These are phyloP conservation scores for Suillus spraguei DNA, from an alignment of 768 basidiomycete genomes.

Conservation along the genomic window DNA sequence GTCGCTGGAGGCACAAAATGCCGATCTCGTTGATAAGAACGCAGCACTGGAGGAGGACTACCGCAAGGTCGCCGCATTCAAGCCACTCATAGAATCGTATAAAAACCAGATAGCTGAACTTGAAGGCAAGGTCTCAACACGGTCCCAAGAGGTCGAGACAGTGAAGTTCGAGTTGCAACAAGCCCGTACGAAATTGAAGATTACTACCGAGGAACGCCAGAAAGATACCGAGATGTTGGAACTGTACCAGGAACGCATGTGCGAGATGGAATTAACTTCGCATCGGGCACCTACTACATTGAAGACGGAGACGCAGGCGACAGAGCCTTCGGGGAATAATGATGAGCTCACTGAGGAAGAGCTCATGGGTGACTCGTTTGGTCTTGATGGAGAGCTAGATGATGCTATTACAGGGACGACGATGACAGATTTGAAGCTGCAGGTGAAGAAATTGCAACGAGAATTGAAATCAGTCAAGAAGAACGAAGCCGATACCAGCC, in stretches of 20 bases:
- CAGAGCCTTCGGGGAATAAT: conserved; percentile 19
- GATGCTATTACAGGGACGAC: conserved; percentile 82
- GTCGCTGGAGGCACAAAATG: conserved; percentile 93
- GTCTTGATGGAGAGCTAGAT: conserved; percentile 84
- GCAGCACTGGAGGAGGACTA: conserved; percentile 92
- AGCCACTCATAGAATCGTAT: conserved; percentile 90
- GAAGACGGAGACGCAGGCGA: conserved; percentile 26
- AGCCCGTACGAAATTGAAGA: conserved; percentile 66
- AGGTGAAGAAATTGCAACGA: conserved; percentile 77
- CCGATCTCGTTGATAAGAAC: conserved; percentile 88
- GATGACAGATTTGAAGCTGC: conserved; percentile 90
- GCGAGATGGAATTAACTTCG: conserved; percentile 79
- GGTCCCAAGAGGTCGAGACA: conserved; percentile 71
- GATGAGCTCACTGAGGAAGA: conserved; percentile 49
- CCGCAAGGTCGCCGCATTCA: conserved; percentile 82
- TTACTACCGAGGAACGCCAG: conserved; percentile 66
- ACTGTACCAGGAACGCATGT: conserved; percentile 87
- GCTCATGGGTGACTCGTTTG: conserved; percentile 53
- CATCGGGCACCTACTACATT: conserved; percentile 44
- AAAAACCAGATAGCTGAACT: conserved; percentile 83
- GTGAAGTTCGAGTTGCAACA: conserved; percentile 80
- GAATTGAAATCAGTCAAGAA: conserved; percentile 77
- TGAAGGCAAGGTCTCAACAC: conserved; percentile 67
- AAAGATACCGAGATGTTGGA: conserved; percentile 86
- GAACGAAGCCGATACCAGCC: conserved; percentile 76